phyloP scores from a whole-genome alignment of 257 asterid species.

The Dorcoceras hygrometricum region DNA sequence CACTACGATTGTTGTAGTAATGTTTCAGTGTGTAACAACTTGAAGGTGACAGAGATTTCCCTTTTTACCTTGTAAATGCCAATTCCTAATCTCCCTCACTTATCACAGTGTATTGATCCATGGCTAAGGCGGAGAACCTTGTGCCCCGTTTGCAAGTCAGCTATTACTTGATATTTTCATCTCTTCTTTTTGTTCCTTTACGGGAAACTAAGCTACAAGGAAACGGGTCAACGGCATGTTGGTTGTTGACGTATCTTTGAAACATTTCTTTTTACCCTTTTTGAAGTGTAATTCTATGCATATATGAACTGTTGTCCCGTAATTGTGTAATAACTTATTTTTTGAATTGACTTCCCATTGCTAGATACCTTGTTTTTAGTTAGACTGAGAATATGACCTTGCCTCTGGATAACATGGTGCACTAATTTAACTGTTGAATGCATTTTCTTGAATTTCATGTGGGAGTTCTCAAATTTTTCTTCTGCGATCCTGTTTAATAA shows the following conservation, averaged over 20 bases:
- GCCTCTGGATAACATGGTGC: too few species aligned
- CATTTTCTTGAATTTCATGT: too few species aligned
- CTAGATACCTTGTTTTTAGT: background rate
- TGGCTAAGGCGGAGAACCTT: conserved; percentile 84
- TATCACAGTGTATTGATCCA: conserved; percentile 83
- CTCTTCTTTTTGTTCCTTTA: background rate
- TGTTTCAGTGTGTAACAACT: background rate
- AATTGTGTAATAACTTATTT: too few species aligned
- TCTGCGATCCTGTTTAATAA: background rate
- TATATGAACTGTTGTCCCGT: background rate
- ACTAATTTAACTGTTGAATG: too few species aligned
- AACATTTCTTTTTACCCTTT: background rate
- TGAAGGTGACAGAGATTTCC: background rate
- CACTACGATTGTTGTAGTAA: background rate
- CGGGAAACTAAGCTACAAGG: background rate
- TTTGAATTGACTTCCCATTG: too few species aligned
- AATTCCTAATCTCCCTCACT: background rate
- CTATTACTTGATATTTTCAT: conserved; percentile 44
- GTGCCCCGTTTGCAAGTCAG: conserved; percentile 89
- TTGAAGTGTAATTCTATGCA: background rate
- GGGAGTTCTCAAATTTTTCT: background rate
- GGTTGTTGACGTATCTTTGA: conserved; percentile 1
- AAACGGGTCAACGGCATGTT: background rate
- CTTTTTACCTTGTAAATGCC: background rate
- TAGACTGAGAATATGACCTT: background rate